Base-by-base conservation (phyloP, 2,329 filamentous ascomycete genomes). In the Hymenoscyphus occultus region DNA sequence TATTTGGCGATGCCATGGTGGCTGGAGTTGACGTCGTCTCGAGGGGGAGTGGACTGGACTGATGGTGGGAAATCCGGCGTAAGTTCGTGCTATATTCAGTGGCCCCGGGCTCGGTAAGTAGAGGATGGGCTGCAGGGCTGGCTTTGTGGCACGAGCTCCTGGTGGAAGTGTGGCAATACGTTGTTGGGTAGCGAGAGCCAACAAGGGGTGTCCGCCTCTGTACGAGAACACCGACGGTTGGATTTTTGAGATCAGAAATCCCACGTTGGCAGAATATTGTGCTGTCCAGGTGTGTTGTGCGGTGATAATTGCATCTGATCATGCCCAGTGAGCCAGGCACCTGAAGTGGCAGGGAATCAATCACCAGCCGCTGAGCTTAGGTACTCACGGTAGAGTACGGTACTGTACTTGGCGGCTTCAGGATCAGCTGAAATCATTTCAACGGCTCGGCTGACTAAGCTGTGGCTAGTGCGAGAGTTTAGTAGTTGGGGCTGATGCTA, bases 1-100 rank as follows among this genome's bases (percentile, higher is more conserved):
- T 71, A 60, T 68, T 69, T 28, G 69, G 58, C 32, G 71, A 69
- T 62, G 70, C 69, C 72, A 73, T 72, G 59, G 63, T 70, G 35
- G 60, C 60, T 45, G 39, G 60, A 39, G 2, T 35, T 35, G 32
- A 35, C 32, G 32, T 35, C 32, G 5, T 54, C 14, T 19, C 28
- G 56, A 64, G 60, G 58, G 60, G 61, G n/a, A 40, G 14, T 39
- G n/a, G 54, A 45, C 62, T 35, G 42, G 42, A 13, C 28, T 19
- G 60, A 31, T 60, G 60, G 62, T 62, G 60, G 57, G 62, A 51
- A 51, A 51, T 13, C 4, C 48, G 19, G 48, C 48, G 19, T 51
- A 51, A 28, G 19, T 51, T 3, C 32, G 32, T 28, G 22, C 22
- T 28, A 28, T 28, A 28, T 28, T 28, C 22, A 28, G 22, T 28